These are phyloP conservation scores for Corymbia maculata DNA, from an alignment of 345 rosid species.

Conservation along the genomic window DNA sequence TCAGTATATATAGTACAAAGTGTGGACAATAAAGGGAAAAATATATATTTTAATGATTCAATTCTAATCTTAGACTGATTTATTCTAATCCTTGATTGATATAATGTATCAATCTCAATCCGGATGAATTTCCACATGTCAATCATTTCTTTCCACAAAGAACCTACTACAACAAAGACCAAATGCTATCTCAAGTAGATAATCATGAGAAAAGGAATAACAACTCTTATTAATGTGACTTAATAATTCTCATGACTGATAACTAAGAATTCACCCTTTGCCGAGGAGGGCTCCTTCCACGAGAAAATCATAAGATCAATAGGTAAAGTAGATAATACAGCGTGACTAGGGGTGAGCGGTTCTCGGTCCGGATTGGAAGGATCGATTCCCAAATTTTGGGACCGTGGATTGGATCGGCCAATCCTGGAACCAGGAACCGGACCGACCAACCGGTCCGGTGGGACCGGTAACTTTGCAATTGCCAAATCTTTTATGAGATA, in stretches of 20 bases:
- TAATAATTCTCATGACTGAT: accelerated
- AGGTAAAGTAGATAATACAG: background rate
- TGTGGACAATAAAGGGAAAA: background rate
- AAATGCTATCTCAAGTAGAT: background rate
- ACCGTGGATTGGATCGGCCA: too few species aligned
- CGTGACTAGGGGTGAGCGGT: too few species aligned
- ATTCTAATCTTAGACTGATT: background rate
- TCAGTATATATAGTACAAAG: background rate
- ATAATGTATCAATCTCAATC: background rate
- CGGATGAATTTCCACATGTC: background rate
- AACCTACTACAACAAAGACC: background rate
- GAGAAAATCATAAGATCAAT: background rate
- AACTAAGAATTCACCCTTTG: background rate
- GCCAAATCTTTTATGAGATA: too few species aligned
- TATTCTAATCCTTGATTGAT: background rate
- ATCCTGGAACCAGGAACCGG: too few species aligned
- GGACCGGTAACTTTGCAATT: too few species aligned
- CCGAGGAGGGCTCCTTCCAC: background rate
- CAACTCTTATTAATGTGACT: background rate
- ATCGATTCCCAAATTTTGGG: too few species aligned
- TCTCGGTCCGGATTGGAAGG: too few species aligned
- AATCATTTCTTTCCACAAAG: too few species aligned
- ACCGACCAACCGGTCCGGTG: too few species aligned
- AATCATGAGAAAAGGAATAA: background rate
- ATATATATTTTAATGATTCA: background rate